These are phyloP conservation scores for Catharanthus roseus DNA, from an alignment of 257 asterid genomes.

Conservation along the genomic window DNA sequence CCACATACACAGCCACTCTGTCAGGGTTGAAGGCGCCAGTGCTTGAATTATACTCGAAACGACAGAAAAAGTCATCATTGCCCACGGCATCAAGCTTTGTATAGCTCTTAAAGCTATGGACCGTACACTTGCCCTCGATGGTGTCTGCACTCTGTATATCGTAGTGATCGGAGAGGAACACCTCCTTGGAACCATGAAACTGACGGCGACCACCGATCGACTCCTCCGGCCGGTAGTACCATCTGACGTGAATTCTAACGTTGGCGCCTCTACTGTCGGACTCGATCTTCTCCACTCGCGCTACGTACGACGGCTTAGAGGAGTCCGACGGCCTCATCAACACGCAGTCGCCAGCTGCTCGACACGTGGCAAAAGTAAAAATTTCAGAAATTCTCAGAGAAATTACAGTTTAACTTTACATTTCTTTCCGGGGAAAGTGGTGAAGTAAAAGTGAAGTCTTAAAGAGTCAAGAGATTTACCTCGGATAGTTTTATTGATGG, in stretches of 20 bases:
- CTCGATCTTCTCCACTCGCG: slow-evolving; percentile 80
- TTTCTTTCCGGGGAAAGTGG: background rate
- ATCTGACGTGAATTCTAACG: slow-evolving; percentile 66
- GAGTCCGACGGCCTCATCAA: slow-evolving; percentile 80
- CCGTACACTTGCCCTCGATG: slow-evolving; percentile 81
- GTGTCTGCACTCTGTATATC: slow-evolving; percentile 90
- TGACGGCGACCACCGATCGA: slow-evolving; percentile 91
- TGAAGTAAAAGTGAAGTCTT: background rate
- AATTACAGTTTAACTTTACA: background rate
- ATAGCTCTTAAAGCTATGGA: slow-evolving; percentile 80
- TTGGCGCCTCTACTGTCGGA: slow-evolving; percentile 77
- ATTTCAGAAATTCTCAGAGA: slow-evolving; percentile 11
- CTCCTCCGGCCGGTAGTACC: slow-evolving; percentile 99
- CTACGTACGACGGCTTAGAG: slow-evolving; percentile 82
- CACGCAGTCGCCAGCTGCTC: slow-evolving; percentile 83
- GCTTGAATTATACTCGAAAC: slow-evolving; percentile 81
- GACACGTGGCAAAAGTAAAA: slow-evolving; percentile 13
- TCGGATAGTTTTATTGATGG: slow-evolving; percentile 60
- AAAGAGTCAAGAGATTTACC: slow-evolving; percentile 38
- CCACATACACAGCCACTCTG: slow-evolving; percentile 88
- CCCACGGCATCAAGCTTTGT: slow-evolving; percentile 91
- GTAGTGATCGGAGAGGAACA: slow-evolving; percentile 82
- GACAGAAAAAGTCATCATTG: slow-evolving; percentile 84
- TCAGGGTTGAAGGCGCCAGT: slow-evolving; percentile 94
- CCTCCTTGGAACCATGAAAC: slow-evolving; percentile 88